A percentile compares a stretch with the other conserved stretches of the same genome.
Evolutionary conservation across 495 filamentous ascomycete species (phyloP).

Genomic region (Monascus purpureus): DNA sequence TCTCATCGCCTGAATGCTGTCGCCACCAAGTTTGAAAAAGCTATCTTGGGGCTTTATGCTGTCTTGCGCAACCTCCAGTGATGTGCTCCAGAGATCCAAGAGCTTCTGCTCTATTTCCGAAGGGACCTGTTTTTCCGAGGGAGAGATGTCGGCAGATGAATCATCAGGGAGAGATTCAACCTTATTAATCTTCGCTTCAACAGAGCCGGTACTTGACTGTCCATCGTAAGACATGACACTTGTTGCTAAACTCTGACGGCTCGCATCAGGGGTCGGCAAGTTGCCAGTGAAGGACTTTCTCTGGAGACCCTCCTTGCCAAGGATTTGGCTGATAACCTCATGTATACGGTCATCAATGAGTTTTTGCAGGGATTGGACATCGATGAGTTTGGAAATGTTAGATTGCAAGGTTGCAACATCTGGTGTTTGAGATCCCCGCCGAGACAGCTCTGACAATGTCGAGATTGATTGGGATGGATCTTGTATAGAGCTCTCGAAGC

Average conservation of each 20-base stretch:
- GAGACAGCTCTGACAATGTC: conserved; percentile 1
- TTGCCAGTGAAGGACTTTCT: conserved; percentile 18
- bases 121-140: conserved; percentile 5
- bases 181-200: too few relatives aligned
- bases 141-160: too few relatives aligned
- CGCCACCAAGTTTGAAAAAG: conserved; percentile 37
- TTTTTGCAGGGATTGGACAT: conserved; percentile 17
- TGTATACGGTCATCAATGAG: conserved; percentile 30
- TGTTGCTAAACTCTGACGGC: too few relatives aligned
- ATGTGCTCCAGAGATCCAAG: conserved; percentile 31
- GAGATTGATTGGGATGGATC: conserved; percentile 11
- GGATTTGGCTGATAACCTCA: conserved; percentile 24
- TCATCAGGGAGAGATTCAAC: too few relatives aligned
- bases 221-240: too few relatives aligned
- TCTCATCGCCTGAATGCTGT: conserved; percentile 55
- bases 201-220: too few relatives aligned
- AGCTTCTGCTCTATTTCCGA: conserved; percentile 23
- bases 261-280: conserved; percentile 6
- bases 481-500: conserved; percentile 23
- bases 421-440: background rate
- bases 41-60: conserved; percentile 27
- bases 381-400: conserved; percentile 3
- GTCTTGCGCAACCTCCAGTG: conserved; percentile 25
- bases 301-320: conserved; percentile 8
- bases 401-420: background rate